Evolutionary conservation across 1,284 basidiomycete genomes (phyloP).

Genomic region (Ustilago sp.): DNA sequence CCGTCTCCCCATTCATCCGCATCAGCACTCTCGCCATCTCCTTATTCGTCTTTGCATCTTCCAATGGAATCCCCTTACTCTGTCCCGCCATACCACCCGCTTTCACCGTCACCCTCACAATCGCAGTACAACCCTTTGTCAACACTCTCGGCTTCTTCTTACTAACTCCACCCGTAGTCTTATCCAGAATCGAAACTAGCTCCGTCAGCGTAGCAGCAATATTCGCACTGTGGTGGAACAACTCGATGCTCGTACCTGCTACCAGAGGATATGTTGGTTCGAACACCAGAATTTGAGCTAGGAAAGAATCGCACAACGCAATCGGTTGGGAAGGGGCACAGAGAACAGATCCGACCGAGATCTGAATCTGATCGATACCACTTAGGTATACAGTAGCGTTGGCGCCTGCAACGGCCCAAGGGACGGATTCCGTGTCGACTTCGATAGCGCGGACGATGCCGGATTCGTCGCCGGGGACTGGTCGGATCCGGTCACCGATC

Average conservation of each 20-base stretch:
- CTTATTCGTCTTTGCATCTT: constrained; percentile 89
- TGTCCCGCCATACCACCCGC: constrained; percentile 50
- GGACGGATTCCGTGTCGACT: constrained; percentile 80
- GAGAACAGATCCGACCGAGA: constrained; percentile 87
- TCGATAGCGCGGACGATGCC: constrained; percentile 85
- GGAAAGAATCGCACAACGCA: constrained; percentile 81
- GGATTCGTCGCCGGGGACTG: constrained; percentile 91
- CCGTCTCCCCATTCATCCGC: constrained; percentile 89
- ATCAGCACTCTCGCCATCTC: constrained; percentile 94
- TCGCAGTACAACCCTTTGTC: constrained; percentile 83
- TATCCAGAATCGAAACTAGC: constrained; percentile 82
- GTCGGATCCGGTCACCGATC: constrained; percentile 86
- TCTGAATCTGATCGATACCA: constrained; percentile 84
- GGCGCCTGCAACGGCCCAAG: constrained; percentile 90
- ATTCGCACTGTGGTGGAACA: constrained; percentile 94
- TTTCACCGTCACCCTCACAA: constrained; percentile 77
- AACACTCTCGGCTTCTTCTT: constrained; percentile 85
- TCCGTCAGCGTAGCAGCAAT: constrained; percentile 87
- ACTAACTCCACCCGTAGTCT: constrained; percentile 79
- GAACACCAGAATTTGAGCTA: constrained; percentile 91
- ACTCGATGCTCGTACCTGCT: constrained; percentile 81
- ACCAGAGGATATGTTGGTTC: constrained; percentile 91
- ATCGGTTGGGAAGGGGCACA: constrained; percentile 78
- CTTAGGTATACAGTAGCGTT: constrained; percentile 88
- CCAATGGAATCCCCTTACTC: constrained; percentile 70